These are phyloP conservation scores for Lachancea sp. DNA, from an alignment of 805 yeast genomes.

Conservation along the genomic window DNA sequence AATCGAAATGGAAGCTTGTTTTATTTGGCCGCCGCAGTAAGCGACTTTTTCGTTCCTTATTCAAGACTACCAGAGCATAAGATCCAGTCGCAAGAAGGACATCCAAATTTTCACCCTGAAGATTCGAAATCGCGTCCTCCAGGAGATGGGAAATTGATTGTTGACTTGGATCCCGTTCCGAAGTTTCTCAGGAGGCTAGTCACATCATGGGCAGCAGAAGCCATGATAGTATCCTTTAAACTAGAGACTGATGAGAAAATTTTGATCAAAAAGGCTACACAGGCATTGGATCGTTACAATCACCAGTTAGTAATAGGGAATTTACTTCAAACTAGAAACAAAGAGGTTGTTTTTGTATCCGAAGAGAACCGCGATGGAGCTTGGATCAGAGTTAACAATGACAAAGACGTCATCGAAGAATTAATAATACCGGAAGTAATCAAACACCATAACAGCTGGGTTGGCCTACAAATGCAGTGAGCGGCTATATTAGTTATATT, in stretches of 20 bases:
- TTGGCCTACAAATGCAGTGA: constrained; percentile 21
- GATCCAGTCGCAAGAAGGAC: constrained; percentile 73
- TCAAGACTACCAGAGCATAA: constrained; percentile 87
- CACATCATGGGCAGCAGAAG: constrained; percentile 89
- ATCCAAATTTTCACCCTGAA: constrained; percentile 17
- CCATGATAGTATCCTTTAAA: constrained; percentile 92
- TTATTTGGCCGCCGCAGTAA: constrained; percentile 94
- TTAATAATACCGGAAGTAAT: constrained; percentile 74
- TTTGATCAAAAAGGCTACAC: constrained; percentile 65
- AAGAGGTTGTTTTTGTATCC: constrained; percentile 76
- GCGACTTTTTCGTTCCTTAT: constrained; percentile 89
- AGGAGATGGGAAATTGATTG: constrained; percentile 60
- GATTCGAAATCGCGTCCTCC: constrained; percentile 19
- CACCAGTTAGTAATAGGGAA: constrained; percentile 96
- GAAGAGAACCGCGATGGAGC: constrained; percentile 26
- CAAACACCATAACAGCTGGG: constrained; percentile 58
- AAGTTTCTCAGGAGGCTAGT: constrained; percentile 84
- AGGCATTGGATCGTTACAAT: constrained; percentile 76
- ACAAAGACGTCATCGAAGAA: constrained; percentile 53
- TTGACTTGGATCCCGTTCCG: constrained; percentile 92
- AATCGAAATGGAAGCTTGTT: constrained; percentile 61
- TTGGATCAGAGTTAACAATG: constrained; percentile 48
- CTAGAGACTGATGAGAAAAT: constrained; percentile 78
- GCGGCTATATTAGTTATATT: not conserved
- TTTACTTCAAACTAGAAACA: constrained; percentile 78